Conservation (phyloP, 78 protist genomes). For the Chrysochromulina tobinii region DNA sequence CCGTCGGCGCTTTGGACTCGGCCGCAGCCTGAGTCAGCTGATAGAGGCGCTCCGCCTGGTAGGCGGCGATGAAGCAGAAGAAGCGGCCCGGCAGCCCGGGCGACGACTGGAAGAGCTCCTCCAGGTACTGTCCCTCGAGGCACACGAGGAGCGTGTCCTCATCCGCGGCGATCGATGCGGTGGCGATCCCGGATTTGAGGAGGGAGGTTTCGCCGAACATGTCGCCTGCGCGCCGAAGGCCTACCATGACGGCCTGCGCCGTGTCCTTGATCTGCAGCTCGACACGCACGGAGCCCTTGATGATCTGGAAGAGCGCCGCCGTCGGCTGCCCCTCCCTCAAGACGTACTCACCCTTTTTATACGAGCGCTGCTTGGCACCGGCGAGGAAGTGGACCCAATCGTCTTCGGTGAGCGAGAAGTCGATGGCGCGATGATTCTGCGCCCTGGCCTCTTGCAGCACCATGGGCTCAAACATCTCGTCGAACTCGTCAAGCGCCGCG, state of each 20-base stretch:
- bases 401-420: not conserved
- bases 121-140: not conserved
- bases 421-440: not conserved
- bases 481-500: not conserved
- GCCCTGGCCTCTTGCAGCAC: not conserved
- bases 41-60: conserved; percentile 5
- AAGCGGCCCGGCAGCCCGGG: not conserved
- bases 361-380: not conserved
- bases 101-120: not conserved
- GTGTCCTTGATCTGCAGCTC: not conserved
- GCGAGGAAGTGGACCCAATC: conserved; percentile 10
- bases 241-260: conserved; percentile 13
- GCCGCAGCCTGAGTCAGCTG: not conserved
- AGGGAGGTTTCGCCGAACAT: conserved; percentile 29
- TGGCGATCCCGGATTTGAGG: not conserved
- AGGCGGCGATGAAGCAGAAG: not conserved
- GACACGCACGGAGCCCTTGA: not conserved
- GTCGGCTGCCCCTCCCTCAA: conserved; percentile 6
- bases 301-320: not conserved
- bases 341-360: not conserved
- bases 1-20: not conserved
- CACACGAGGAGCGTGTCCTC: not conserved
- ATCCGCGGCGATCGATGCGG: not conserved
- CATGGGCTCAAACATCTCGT: not conserved
- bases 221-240: not conserved